Conservation (phyloP, 2,329 filamentous ascomycete species). For the Hymenoscyphus salicellus region DNA sequence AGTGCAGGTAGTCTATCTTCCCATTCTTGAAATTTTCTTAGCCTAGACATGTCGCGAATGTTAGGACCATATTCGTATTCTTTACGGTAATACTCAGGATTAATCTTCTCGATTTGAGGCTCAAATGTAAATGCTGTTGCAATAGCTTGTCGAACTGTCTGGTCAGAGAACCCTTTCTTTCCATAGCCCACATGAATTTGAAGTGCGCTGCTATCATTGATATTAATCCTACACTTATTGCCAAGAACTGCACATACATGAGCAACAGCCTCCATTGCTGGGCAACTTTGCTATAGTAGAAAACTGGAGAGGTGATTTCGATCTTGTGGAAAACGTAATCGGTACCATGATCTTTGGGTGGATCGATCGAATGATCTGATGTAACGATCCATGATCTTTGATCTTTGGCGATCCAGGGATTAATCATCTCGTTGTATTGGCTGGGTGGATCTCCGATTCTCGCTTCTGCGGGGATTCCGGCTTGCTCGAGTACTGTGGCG, state of each 20-base stretch:
- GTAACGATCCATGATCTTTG: not conserved
- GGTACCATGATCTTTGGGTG: not conserved
- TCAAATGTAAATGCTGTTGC: constrained; percentile 6
- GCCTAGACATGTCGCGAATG: not conserved
- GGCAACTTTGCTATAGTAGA: not conserved
- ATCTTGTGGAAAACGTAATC: not conserved
- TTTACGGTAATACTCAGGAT: not conserved
- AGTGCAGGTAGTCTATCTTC: not conserved
- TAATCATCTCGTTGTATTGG: not conserved
- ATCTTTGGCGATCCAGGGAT: not conserved
- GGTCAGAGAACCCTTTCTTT: not conserved
- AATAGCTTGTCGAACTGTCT: not conserved
- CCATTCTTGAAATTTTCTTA: not conserved
- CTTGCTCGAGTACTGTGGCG: not conserved
- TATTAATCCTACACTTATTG: not conserved
- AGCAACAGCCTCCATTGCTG: not conserved
- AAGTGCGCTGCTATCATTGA: not conserved
- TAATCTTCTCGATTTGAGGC: constrained; percentile 1
- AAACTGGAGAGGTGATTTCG: not conserved
- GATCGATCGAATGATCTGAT: not conserved
- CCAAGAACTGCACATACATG: not conserved
- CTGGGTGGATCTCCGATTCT: not conserved
- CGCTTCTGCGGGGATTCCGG: not conserved
- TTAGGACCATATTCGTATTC: not conserved
- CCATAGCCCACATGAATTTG: constrained; percentile 4